phyloP scores from a whole-genome alignment of 345 rosid species.

The Brassica cretica region DNA sequence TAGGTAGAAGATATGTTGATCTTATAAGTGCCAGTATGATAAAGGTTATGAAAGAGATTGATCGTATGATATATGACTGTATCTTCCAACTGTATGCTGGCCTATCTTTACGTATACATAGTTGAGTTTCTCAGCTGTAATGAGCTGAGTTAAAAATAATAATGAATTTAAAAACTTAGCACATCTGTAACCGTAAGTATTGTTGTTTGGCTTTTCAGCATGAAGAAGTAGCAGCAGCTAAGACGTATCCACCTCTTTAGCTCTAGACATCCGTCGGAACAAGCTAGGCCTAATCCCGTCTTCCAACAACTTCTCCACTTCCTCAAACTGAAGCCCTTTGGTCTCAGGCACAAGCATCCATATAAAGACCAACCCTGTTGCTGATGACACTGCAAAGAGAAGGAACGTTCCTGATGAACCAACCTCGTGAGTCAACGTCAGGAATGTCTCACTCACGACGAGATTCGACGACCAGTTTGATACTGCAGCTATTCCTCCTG shows the following conservation, averaged over 20 bases:
- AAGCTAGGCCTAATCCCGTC: neutral
- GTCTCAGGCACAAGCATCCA: conserved; percentile 1
- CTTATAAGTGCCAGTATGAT: neutral
- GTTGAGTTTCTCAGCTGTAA: neutral
- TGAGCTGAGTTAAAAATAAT: neutral
- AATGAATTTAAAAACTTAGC: neutral
- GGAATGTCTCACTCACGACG: neutral
- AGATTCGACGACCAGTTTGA: neutral
- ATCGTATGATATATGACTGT: neutral
- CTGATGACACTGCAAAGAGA: neutral
- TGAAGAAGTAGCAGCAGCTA: neutral
- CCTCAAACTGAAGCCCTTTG: neutral
- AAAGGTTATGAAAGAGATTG: neutral
- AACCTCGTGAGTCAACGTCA: neutral
- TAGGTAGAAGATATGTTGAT: neutral
- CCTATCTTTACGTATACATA: neutral
- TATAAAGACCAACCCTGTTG: neutral
- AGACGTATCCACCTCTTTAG: neutral
- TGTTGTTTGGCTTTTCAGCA: neutral
- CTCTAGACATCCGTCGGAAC: neutral
- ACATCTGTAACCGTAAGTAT: neutral
- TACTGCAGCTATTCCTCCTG: neutral
- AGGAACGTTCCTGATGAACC: neutral
- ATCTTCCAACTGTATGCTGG: neutral
- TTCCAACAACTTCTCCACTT: neutral